Base-by-base conservation (phyloP, 352 stramenopile species). In the Phytophthora hybrid region DNA sequence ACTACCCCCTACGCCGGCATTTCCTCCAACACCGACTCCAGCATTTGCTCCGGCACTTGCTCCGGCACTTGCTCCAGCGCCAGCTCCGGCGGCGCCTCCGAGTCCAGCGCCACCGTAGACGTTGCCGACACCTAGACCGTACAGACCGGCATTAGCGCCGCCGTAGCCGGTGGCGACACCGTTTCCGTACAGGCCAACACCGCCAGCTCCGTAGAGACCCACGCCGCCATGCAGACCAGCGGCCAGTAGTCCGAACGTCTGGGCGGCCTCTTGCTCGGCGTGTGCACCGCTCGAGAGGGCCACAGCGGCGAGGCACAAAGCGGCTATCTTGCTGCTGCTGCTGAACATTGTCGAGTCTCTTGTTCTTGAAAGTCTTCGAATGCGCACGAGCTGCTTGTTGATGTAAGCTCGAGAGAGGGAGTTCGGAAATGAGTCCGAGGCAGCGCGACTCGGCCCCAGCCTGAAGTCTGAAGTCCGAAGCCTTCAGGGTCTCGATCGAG, bases 381-480 rank as follows among this genome's bases (percentile, higher is more conserved):
- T 54, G 56, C 18, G 18, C 55, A 26, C 14, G 18, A 57, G 51
- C 32, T 49, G 31, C 46, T 53, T 10, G 9, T 61, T 23, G 23
- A 6, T 52, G 37, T 53, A 37, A 63, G 39, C 56, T 63, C 56
- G 56, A 63, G 23, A 41, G 56, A 53, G 56, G n/a, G 51, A 14
- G 26, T 63, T 63, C 39, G 34, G 21, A 52, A 63, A 63, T 63
- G 56, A 63, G n/a, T 37, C 49, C 19, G 5, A 13, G 56, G 51
- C 13, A 19, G 51, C 23, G 16, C 16, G 39, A 47, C 39, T 11
- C 39, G 13, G 16, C 34, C 13, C 13, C 34, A 10, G 5, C 34
- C 8, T 8, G 34, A 39, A 39, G 34, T 10, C 34, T 1, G 34
- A n/a, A n/a, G n/a, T n/a, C n/a, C n/a, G n/a, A 39, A 39, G 34